These are phyloP conservation scores for Mycena capillaripes DNA, from an alignment of 768 basidiomycete species.

Conservation along the genomic window DNA sequence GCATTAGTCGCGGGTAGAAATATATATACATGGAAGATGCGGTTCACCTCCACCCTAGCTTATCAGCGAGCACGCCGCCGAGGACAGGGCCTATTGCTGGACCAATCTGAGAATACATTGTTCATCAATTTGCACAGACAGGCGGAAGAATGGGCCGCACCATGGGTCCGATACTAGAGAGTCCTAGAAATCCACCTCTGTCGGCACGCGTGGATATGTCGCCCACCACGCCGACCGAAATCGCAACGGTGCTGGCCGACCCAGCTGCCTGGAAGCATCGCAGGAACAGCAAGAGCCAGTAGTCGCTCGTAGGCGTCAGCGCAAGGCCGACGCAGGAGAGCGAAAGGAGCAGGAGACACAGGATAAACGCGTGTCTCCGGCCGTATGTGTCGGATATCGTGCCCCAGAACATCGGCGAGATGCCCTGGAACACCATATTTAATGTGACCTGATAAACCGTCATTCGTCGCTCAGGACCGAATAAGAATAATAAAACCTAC, in stretches of 20 bases:
- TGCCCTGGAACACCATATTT: constrained; percentile 79
- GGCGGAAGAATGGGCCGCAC: constrained; percentile 47
- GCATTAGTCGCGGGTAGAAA: background rate
- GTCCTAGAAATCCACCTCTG: constrained; percentile 80
- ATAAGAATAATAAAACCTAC: constrained; percentile 51
- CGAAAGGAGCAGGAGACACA: constrained; percentile 73
- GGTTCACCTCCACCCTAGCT: constrained; percentile 74
- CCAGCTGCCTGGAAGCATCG: constrained; percentile 86
- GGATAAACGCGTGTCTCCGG: constrained; percentile 72
- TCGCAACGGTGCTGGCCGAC: constrained; percentile 81
- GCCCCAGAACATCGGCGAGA: constrained; percentile 79
- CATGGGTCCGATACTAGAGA: constrained; percentile 75
- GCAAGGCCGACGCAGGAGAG: constrained; percentile 77
- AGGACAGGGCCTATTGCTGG: constrained; percentile 76
- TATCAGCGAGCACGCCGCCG: constrained; percentile 70
- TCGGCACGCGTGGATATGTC: constrained; percentile 84
- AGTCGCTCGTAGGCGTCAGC: constrained; percentile 65
- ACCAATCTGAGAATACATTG: constrained; percentile 58
- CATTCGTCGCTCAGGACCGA: background rate
- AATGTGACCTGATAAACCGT: constrained; percentile 63
- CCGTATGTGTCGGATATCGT: constrained; percentile 77
- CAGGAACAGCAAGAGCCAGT: constrained; percentile 85
- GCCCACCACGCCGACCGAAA: constrained; percentile 81
- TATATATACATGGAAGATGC: background rate
- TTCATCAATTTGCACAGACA: constrained; percentile 23